These are phyloP conservation scores for Acanthamoeba lenticulata DNA, from an alignment of 208 protist genomes.

Conservation along the genomic window DNA sequence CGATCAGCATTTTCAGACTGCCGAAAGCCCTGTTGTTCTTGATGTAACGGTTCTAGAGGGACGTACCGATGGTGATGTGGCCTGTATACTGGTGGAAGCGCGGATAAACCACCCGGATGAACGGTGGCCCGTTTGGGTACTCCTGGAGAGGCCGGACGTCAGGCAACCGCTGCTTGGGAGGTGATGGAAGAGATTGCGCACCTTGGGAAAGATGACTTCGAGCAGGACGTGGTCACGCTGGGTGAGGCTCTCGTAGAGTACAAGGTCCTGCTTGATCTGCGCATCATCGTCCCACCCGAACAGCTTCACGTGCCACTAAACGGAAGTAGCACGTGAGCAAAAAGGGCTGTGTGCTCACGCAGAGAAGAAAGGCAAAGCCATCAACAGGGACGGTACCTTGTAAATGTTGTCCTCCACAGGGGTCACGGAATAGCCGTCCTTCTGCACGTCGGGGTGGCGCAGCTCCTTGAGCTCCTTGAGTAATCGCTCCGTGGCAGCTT, in stretches of 20 bases:
- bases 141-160: neutral
- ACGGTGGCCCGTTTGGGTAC: conserved; percentile 29
- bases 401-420: conserved; percentile 50
- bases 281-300: conserved; percentile 40
- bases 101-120: conserved; percentile 55
- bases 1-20: no score
- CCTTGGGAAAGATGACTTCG: conserved; percentile 37
- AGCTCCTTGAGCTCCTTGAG: conserved; percentile 32
- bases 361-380: neutral
- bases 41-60: neutral
- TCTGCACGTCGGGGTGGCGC: neutral
- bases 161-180: neutral
- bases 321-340: neutral
- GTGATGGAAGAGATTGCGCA: neutral
- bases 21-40: neutral
- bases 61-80: conserved; percentile 63
- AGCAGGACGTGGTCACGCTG: conserved; percentile 55
- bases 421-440: neutral
- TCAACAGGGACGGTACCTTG: neutral
- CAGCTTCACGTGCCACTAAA: conserved; percentile 42
- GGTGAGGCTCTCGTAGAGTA: conserved; percentile 41
- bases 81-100: conserved; percentile 64
- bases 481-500: conserved; percentile 2
- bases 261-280: conserved; percentile 54
- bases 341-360: no score